These are phyloP conservation scores for Zizania latifolia DNA, from an alignment of 176 grass and related monocot species.

Conservation along the genomic window DNA sequence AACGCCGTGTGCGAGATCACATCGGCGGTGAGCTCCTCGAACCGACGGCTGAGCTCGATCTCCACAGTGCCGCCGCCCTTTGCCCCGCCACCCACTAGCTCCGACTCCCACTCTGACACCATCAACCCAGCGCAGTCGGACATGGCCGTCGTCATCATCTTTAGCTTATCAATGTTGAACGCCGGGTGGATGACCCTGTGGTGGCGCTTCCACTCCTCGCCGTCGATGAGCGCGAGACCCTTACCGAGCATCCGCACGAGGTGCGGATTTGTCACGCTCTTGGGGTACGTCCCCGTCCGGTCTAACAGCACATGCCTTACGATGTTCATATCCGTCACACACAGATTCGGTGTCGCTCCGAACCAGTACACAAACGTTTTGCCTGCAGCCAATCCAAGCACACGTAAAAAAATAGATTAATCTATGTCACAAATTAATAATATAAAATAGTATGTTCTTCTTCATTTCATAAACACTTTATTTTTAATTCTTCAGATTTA, in stretches of 20 bases:
- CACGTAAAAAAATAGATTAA: too few species aligned
- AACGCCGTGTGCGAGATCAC: slow-evolving; percentile 59
- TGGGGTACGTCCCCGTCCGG: slow-evolving; percentile 32
- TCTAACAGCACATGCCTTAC: slow-evolving; percentile 38
- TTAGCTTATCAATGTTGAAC: slow-evolving; percentile 59
- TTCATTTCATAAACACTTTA: too few species aligned
- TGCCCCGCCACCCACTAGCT: not conserved
- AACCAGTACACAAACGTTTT: slow-evolving; percentile 47
- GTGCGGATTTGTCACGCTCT: slow-evolving; percentile 9
- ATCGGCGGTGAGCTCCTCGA: slow-evolving; percentile 57
- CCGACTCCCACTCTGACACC: slow-evolving; percentile 40
- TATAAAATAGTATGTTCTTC: too few species aligned
- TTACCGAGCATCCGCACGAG: slow-evolving; percentile 43
- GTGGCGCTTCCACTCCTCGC: slow-evolving; percentile 62
- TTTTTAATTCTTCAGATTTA: too few species aligned
- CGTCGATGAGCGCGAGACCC: slow-evolving; percentile 39
- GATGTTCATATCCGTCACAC: slow-evolving; percentile 34
- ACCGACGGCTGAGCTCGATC: slow-evolving; percentile 36
- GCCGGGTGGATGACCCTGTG: slow-evolving; percentile 48
- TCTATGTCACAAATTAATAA: too few species aligned
- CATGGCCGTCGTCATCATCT: slow-evolving; percentile 60
- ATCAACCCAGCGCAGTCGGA: slow-evolving; percentile 31
- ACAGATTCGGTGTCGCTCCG: slow-evolving; percentile 29
- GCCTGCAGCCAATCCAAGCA: slow-evolving; percentile 1
- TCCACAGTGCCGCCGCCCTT: not conserved